Conservation (phyloP, 1,284 basidiomycete species). For the Porphyrellus sp. region DNA sequence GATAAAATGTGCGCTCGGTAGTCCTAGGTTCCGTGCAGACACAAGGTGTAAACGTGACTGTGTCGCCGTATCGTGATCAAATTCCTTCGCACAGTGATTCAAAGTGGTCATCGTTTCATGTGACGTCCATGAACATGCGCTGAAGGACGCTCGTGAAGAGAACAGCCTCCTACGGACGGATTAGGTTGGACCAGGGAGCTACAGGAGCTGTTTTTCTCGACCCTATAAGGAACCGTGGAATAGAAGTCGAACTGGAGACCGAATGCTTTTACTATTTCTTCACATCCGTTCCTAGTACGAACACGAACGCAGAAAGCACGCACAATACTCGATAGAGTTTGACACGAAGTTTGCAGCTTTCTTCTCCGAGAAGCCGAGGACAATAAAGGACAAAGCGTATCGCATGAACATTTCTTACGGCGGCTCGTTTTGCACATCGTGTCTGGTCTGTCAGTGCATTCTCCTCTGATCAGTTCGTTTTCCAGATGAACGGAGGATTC, state of each 20-base stretch:
- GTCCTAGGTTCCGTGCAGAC: no score
- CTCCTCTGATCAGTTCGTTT: constrained; percentile 21
- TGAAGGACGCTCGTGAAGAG: no score
- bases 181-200: constrained; percentile 72
- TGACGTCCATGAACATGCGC: no score
- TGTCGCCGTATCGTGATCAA: no score
- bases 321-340: constrained; percentile 74
- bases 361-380: constrained; percentile 74
- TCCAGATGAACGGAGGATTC: background rate
- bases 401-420: constrained; percentile 63
- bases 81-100: no score
- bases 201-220: constrained; percentile 71
- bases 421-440: constrained; percentile 29
- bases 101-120: no score
- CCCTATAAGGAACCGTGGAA: constrained; percentile 50
- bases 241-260: constrained; percentile 66
- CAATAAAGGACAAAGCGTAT: constrained; percentile 51
- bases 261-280: constrained; percentile 39
- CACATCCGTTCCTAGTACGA: constrained; percentile 51
- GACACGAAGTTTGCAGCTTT: constrained; percentile 73
- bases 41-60: no score
- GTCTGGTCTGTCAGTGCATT: background rate
- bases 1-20: no score
- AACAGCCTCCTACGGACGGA: no score
- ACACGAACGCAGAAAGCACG: background rate